A percentile compares a stretch with the other conserved stretches of the same genome.
phyloP scores from a whole-genome alignment of 345 rosid genomes.

The Gossypium mustelinum region DNA sequence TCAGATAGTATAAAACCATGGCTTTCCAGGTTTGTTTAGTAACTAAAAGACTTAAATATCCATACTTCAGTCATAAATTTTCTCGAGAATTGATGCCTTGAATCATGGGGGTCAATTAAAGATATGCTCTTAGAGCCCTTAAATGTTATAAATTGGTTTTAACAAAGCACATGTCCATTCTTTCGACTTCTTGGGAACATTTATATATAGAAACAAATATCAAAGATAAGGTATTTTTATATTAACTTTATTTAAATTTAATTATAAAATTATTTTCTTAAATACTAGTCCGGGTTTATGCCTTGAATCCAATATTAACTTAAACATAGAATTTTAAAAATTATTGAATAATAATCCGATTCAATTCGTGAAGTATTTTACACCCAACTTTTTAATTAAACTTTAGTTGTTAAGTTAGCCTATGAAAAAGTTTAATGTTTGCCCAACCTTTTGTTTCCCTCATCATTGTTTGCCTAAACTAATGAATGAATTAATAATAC shows the following conservation, averaged over 20 bases:
- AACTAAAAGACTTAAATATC: not conserved
- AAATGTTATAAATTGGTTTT: not conserved
- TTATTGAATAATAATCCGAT: too few relatives aligned
- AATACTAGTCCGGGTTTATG: too few relatives aligned
- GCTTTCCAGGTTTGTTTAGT: not conserved
- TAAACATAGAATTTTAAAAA: too few relatives aligned
- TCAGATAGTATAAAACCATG: not conserved
- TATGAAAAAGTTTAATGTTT: too few relatives aligned
- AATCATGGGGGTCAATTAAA: not conserved
- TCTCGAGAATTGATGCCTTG: not conserved
- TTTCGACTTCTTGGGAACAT: not conserved
- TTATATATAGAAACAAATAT: not conserved
- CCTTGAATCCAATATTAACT: too few relatives aligned
- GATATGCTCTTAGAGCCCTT: constrained; percentile 7
- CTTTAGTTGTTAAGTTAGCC: not conserved
- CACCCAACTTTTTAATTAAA: not conserved
- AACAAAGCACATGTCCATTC: not conserved
- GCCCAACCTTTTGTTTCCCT: too few relatives aligned
- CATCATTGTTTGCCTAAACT: not conserved
- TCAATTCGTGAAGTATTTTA: too few relatives aligned
- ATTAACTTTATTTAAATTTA: too few relatives aligned
- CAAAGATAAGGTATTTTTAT: not conserved
- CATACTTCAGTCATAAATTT: not conserved
- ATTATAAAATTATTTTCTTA: too few relatives aligned
- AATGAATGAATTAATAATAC: too few relatives aligned